phyloP scores from a whole-genome alignment of 163 green algal species.

The Trebouxia gelatinosa region DNA sequence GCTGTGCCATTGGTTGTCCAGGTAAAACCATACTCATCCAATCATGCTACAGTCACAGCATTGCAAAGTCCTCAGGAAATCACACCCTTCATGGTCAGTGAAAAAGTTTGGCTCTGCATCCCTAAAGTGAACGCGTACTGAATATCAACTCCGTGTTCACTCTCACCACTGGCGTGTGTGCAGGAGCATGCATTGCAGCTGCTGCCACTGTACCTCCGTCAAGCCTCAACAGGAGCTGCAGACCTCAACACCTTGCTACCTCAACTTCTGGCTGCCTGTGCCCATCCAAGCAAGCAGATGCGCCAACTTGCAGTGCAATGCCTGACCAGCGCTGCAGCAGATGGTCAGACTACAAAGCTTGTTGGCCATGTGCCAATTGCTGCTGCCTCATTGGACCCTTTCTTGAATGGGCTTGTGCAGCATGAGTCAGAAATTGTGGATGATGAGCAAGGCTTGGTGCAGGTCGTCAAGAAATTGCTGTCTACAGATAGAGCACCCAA shows the following conservation, averaged over 20 bases:
- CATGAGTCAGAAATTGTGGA: conserved; percentile 7
- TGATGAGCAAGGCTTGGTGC: conserved; percentile 1
- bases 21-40: no score
- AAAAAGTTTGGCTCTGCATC: no score
- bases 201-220: background rate
- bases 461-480: conserved; percentile 19
- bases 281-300: conserved; percentile 29
- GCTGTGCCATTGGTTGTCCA: no score
- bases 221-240: conserved; percentile 18
- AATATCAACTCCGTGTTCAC: no score
- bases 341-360: background rate
- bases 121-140: no score
- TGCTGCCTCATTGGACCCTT: conserved; percentile 9
- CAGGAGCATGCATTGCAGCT: conserved; percentile 7
- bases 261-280: conserved; percentile 30
- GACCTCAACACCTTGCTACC: conserved; percentile 28
- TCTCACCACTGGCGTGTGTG: no score
- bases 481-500: no score
- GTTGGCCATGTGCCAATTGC: conserved; percentile 16
- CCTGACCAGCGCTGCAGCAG: background rate
- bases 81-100: no score
- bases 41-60: no score
- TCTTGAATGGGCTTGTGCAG: conserved; percentile 23
- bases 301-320: conserved; percentile 36
- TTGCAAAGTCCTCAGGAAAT: no score